Percentiles rank a stretch among this genome's conserved stretches.
Evolutionary conservation across 164 flowering plant genomes (phyloP).

Genomic region (Aristolochia fimbriata): DNA sequence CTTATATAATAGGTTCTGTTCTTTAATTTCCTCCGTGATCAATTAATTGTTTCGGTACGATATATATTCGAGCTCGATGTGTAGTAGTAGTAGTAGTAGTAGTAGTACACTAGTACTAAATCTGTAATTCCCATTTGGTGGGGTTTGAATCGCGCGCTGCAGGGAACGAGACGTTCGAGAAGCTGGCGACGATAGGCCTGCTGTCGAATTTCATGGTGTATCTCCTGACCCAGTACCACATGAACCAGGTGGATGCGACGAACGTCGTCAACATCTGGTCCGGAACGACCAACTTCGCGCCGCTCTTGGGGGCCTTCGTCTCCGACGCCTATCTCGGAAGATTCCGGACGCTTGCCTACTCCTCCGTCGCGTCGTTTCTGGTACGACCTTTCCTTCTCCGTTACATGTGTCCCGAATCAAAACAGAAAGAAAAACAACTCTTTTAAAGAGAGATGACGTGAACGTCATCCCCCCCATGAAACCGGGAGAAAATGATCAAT

Average conservation of each 20-base stretch:
- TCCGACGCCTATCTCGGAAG: conserved; percentile 63
- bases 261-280: conserved; percentile 45
- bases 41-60: too few species aligned
- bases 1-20: conserved; percentile 30
- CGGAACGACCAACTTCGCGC: conserved; percentile 44
- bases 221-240: conserved; percentile 36
- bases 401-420: not conserved
- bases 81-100: too few species aligned
- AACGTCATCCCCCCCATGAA: too few species aligned
- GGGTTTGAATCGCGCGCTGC: conserved; percentile 1
- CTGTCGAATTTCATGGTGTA: conserved; percentile 58
- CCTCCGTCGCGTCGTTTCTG: conserved; percentile 40
- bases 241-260: conserved; percentile 45
- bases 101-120: too few species aligned
- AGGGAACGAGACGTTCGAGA: conserved; percentile 89
- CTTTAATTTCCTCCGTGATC: too few species aligned
- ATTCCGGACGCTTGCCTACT: conserved; percentile 47
- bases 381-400: conserved; percentile 21
- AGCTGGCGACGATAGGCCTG: conserved; percentile 56
- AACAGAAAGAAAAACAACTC: not conserved
- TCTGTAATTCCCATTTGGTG: not conserved
- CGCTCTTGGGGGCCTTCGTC: conserved; percentile 58
- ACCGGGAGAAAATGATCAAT: too few species aligned
- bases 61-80: too few species aligned
- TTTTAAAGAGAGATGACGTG: too few species aligned